Conservation (phyloP, 495 filamentous ascomycete species). For the Emericellopsis terricola region DNA sequence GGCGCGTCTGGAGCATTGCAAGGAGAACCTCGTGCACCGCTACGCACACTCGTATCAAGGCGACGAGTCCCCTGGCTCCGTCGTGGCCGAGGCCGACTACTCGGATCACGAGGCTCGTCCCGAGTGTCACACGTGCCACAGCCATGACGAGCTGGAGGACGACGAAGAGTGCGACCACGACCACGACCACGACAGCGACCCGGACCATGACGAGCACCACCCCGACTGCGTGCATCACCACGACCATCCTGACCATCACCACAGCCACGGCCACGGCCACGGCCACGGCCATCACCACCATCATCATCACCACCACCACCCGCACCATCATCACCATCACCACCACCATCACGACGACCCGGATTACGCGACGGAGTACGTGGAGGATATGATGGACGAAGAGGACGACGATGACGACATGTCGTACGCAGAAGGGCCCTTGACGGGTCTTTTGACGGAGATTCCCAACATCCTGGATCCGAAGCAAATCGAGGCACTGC, state of each 20-base stretch:
- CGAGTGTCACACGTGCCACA: constrained; percentile 2
- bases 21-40: constrained; percentile 25
- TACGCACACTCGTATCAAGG: constrained; percentile 24
- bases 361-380: constrained; percentile 21
- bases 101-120: constrained; percentile 4
- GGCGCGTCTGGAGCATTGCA: constrained; percentile 28
- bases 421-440: constrained; percentile 62
- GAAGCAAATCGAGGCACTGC: constrained; percentile 81
- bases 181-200: constrained; percentile 17
- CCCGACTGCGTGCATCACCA: constrained; percentile 10
- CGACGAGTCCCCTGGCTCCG: constrained; percentile 11
- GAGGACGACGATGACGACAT: constrained; percentile 71
- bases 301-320: background rate
- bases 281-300: constrained; percentile 22
- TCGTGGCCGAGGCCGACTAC: constrained; percentile 8
- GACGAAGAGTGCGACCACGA: constrained; percentile 35
- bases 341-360: constrained; percentile 30
- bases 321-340: constrained; percentile 20
- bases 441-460: constrained; percentile 76
- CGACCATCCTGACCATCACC: background rate
- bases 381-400: constrained; percentile 36
- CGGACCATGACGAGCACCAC: constrained; percentile 52
- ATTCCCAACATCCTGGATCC: constrained; percentile 87
- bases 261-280: constrained; percentile 29
- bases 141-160: constrained; percentile 23